A percentile compares a stretch with the other conserved stretches of the same genome.
Conservation (phyloP, 2,329 filamentous ascomycete genomes). For the Capronia coronata region DNA sequence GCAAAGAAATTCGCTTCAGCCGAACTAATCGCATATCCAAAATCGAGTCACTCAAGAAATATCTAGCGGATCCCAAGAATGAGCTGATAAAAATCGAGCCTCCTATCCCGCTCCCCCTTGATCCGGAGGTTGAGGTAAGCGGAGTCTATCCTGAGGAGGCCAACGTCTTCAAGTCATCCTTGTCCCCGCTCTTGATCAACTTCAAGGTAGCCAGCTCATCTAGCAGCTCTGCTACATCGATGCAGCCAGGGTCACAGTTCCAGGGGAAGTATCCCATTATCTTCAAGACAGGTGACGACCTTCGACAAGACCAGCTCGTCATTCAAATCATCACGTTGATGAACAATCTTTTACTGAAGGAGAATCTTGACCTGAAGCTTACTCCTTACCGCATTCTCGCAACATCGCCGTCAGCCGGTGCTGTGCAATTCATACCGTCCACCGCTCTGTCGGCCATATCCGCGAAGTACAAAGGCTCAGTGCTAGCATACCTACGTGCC, state of each 20-base stretch:
- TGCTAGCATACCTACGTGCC: slow-evolving; percentile 74
- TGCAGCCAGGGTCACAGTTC: slow-evolving; percentile 14
- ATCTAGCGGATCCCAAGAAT: slow-evolving; percentile 81
- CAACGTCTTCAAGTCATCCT: slow-evolving; percentile 88
- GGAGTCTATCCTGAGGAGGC: slow-evolving; percentile 79
- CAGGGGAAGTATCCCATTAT: slow-evolving; percentile 81
- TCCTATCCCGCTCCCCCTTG: slow-evolving; percentile 78
- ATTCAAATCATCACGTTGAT: slow-evolving; percentile 97
- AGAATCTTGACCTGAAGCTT: slow-evolving; percentile 90
- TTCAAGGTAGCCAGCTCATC: slow-evolving; percentile 63
- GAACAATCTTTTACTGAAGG: slow-evolving; percentile 90
- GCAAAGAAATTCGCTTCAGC: slow-evolving; percentile 77
- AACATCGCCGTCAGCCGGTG: slow-evolving; percentile 80
- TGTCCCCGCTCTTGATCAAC: slow-evolving; percentile 83
- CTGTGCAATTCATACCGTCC: slow-evolving; percentile 88
- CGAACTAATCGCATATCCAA: slow-evolving; percentile 73
- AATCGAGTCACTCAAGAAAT: slow-evolving; percentile 75
- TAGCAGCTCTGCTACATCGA: slow-evolving; percentile 6
- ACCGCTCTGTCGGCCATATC: slow-evolving; percentile 76
- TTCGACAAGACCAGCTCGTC: slow-evolving; percentile 93
- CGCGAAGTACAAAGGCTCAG: slow-evolving; percentile 70
- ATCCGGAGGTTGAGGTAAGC: slow-evolving; percentile 71
- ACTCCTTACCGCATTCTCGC: slow-evolving; percentile 95
- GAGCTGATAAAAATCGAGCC: slow-evolving; percentile 78
- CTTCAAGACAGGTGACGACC: slow-evolving; percentile 94